Conservation (phyloP, 257 asterid species). For the Solanum neorickii region DNA sequence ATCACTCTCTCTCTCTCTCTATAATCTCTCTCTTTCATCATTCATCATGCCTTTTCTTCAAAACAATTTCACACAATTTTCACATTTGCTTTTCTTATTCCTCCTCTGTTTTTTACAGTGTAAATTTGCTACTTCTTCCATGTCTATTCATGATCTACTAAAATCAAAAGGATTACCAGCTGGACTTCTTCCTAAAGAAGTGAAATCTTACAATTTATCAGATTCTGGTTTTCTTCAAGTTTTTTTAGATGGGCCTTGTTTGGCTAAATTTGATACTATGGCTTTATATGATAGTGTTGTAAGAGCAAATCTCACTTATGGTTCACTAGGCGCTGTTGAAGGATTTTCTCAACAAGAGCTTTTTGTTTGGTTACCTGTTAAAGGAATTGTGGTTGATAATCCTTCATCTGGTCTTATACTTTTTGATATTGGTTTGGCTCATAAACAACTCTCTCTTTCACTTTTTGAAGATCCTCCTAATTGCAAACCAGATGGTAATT, state of each 20-base stretch:
- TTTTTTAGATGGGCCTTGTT: constrained; percentile 64
- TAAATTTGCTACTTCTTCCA: not conserved
- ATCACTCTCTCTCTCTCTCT: not conserved
- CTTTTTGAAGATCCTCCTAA: constrained; percentile 88
- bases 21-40: not conserved
- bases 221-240: constrained; percentile 65
- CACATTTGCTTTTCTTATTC: constrained; percentile 3
- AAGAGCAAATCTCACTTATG: constrained; percentile 64
- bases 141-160: constrained; percentile 74
- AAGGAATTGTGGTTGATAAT: constrained; percentile 65
- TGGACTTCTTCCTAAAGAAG: constrained; percentile 72
- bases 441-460: constrained; percentile 74
- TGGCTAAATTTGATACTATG: constrained; percentile 83
- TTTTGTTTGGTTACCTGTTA: constrained; percentile 85
- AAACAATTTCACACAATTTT: not conserved
- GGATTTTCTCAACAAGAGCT: constrained; percentile 92
- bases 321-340: constrained; percentile 65
- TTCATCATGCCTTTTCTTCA: constrained; percentile 22
- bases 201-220: constrained; percentile 49
- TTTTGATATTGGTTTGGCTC: constrained; percentile 80
- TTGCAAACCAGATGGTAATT: constrained; percentile 40
- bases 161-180: constrained; percentile 69
- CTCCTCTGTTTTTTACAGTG: constrained; percentile 5
- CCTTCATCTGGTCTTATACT: constrained; percentile 71
- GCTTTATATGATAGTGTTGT: constrained; percentile 70